Percentiles rank a stretch among this genome's conserved stretches.
Evolutionary conservation across 2,329 filamentous ascomycete species (phyloP).

Genomic region (Tolypocladium tundrense): DNA sequence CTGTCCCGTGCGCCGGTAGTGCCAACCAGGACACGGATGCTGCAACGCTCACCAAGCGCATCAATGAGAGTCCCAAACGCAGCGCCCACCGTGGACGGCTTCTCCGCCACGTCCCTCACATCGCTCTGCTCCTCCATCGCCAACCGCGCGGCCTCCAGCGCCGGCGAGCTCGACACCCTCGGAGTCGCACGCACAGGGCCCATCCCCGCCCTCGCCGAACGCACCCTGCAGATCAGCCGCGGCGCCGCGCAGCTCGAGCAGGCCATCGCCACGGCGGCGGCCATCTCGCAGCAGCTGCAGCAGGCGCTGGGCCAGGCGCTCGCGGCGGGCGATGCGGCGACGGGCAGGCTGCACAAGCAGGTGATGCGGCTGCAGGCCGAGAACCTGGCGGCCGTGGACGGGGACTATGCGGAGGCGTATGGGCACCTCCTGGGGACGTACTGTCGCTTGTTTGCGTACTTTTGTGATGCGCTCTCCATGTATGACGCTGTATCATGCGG

Average conservation of each 20-base stretch:
- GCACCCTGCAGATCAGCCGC: neutral
- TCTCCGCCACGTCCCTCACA: constrained; percentile 22
- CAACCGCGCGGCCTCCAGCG: constrained; percentile 16
- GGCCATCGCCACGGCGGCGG: constrained; percentile 11
- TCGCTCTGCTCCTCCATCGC: constrained; percentile 19
- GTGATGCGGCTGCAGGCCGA: constrained; percentile 18
- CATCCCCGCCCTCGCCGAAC: neutral
- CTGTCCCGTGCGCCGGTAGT: neutral
- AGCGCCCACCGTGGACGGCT: constrained; percentile 18
- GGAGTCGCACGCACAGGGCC: neutral
- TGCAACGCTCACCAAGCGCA: neutral
- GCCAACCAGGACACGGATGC: neutral
- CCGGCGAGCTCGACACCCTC: constrained; percentile 11
- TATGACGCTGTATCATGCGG: neutral
- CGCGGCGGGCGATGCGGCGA: constrained; percentile 16
- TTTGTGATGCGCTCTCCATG: neutral
- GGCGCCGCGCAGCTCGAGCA: constrained; percentile 9
- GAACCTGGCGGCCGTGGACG: constrained; percentile 13
- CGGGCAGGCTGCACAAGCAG: constrained; percentile 22
- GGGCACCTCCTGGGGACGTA: neutral
- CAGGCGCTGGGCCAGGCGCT: constrained; percentile 15
- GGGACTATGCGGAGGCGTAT: constrained; percentile 4
- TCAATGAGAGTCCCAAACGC: neutral
- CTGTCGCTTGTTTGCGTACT: neutral
- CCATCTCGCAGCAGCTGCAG: constrained; percentile 20